These are phyloP conservation scores for Fusarium sp. DNA, from an alignment of 2,329 filamentous ascomycete genomes.

Conservation along the genomic window DNA sequence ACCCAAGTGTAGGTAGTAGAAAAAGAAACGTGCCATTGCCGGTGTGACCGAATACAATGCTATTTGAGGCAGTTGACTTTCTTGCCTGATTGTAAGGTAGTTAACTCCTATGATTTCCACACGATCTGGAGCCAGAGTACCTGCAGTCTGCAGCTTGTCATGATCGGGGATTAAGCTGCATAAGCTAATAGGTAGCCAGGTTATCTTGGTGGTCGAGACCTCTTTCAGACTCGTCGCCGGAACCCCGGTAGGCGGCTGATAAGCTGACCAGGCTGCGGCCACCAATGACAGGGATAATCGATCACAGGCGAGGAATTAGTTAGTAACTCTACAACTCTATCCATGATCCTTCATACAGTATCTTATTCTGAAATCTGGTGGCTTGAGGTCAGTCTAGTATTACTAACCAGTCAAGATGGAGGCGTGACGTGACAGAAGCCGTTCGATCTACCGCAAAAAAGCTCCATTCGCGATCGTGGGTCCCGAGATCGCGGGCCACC, in stretches of 20 bases:
- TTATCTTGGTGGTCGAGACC: conserved; percentile 35
- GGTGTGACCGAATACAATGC: conserved; percentile 1
- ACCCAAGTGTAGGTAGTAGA: neutral
- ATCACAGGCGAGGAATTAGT: conserved; percentile 3
- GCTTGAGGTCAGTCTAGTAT: neutral
- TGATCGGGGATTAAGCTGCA: conserved; percentile 23
- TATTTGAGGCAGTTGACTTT: neutral
- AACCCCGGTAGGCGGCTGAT: no score
- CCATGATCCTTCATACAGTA: conserved; percentile 1
- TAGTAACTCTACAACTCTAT: conserved; percentile 28
- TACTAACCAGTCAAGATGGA: conserved; percentile 9
- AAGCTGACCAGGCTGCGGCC: neutral
- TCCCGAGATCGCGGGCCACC: conserved; percentile 42
- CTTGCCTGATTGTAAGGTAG: neutral
- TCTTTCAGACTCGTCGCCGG: conserved; percentile 2
- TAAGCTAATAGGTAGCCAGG: no score
- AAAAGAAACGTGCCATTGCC: conserved; percentile 15
- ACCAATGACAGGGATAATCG: neutral
- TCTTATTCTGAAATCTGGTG: neutral
- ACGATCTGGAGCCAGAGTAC: conserved; percentile 26
- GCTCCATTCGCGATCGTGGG: conserved; percentile 41
- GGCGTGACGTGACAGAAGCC: conserved; percentile 18
- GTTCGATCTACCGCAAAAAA: conserved; percentile 32
- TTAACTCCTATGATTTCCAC: conserved; percentile 3
- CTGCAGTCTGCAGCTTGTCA: conserved; percentile 1